A percentile compares a stretch with the other conserved stretches of the same genome.
Evolutionary conservation across 176 grass and related monocot genomes (phyloP).

Genomic region (Bromus sterilis): DNA sequence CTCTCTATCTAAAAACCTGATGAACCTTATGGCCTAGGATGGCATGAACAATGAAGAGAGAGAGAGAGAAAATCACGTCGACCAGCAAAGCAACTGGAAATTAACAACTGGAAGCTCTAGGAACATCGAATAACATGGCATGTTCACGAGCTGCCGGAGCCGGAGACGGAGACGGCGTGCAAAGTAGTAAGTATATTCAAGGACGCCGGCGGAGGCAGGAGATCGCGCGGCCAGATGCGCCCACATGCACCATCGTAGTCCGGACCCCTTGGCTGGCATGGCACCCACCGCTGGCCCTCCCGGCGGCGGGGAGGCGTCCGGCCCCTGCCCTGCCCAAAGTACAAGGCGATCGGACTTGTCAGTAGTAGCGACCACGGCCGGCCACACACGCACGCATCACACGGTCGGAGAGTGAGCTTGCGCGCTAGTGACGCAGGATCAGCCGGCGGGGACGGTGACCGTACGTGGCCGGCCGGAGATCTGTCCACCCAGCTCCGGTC

Average conservation of each 20-base stretch:
- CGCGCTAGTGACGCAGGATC: background rate
- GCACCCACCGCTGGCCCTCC: background rate
- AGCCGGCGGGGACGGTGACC: background rate
- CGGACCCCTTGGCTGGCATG: background rate
- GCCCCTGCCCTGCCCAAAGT: background rate
- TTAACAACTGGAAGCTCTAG: too few relatives aligned
- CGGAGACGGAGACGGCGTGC: background rate
- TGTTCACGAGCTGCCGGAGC: background rate
- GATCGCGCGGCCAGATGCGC: background rate
- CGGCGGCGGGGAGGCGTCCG: background rate
- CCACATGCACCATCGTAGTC: slow-evolving; percentile 5
- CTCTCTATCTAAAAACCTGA: background rate
- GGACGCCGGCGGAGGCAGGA: background rate
- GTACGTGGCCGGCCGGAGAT: background rate
- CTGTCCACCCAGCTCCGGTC: slow-evolving; percentile 8
- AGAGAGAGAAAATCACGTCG: too few relatives aligned
- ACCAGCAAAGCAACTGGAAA: too few relatives aligned
- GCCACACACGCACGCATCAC: background rate
- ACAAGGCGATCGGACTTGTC: background rate
- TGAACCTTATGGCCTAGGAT: background rate
- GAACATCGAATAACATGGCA: background rate
- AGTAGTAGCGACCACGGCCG: background rate
- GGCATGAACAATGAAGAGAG: too few relatives aligned
- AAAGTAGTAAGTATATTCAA: background rate
- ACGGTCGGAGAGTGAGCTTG: background rate